phyloP scores from a whole-genome alignment of 2,329 filamentous ascomycete genomes.

The Talaromyces sp. region DNA sequence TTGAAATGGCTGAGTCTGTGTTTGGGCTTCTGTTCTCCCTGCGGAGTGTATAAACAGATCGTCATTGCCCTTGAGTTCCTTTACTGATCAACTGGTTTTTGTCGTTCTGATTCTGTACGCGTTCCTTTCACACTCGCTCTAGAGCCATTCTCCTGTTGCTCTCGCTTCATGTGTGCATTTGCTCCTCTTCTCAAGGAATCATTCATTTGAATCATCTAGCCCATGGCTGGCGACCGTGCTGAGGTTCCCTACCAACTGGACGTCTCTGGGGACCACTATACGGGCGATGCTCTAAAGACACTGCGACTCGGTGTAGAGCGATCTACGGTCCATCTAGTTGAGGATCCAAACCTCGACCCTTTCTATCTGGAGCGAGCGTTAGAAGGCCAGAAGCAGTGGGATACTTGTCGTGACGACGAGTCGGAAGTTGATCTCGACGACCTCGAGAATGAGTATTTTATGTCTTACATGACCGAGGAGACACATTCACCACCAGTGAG shows the following conservation, averaged over 20 bases:
- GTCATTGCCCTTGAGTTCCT: constrained; percentile 12
- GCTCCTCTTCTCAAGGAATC: not conserved
- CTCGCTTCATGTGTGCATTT: constrained; percentile 6
- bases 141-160: not conserved
- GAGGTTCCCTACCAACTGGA: constrained; percentile 29
- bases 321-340: constrained; percentile 13
- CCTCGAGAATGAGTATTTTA: constrained; percentile 29
- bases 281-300: constrained; percentile 26
- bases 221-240: constrained; percentile 35
- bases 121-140: not conserved
- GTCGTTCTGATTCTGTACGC: not conserved
- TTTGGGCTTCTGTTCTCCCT: constrained; percentile 10
- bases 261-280: constrained; percentile 27
- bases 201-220: constrained; percentile 22
- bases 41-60: constrained; percentile 32
- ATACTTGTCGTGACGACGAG: constrained; percentile 22
- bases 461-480: constrained; percentile 23
- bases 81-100: not conserved
- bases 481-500: not conserved
- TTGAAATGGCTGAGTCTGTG: constrained; percentile 16
- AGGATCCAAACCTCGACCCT: constrained; percentile 34
- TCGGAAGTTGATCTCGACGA: constrained; percentile 31
- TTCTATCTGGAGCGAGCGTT: constrained; percentile 38
- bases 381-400: constrained; percentile 24
- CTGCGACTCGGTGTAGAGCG: constrained; percentile 8